Base-by-base conservation (phyloP, 2,329 filamentous ascomycete genomes). In the Tolypocladium endophyticum region DNA sequence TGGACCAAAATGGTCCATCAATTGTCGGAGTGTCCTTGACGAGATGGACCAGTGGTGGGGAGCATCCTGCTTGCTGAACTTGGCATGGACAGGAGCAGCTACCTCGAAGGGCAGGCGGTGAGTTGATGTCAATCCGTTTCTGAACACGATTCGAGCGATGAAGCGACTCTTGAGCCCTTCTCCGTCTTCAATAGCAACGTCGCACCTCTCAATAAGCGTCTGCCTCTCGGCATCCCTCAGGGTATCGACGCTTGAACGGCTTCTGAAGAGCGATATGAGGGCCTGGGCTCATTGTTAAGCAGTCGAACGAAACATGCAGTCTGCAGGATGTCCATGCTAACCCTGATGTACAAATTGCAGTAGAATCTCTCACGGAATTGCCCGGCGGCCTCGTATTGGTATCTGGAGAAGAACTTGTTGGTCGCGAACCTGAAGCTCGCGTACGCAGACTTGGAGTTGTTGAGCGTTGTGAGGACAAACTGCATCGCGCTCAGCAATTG, bases 371-470 rank as follows among this genome's bases (percentile, higher is more conserved):
- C 81, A 6, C 76, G 76, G 54, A 78, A 77, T 63, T 80, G 78
- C 9, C 75, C 71, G 39, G 67, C 74, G 25, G 81, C 82, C 59
- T 83, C 79, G 66, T 85, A 93, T 58, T 83, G 80, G 72, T 92
- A 93, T 41, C 81, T 82, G 8, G 86, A 82, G 73, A 92, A 92
- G 76, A 92, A 92, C 45, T 83, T 81, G 64, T 77, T 82, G 47
- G 83, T 81, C 52, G 87, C 78, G 58, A 92, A 84, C 9, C 82
- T 81, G 67, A 91, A 87, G 61, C 87, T 87, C 33, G 87, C 86
- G 71, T 92, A 92, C 23, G 88, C 88, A 4, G 89, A 90, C 69
- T 90, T 90, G 59, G 89, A 90, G n/a, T 83, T 82, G 70, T 93
- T 93, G 63, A 93, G 77, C 18, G 89, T 85, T 18, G 88, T 90